Conservation (phyloP, 2,329 filamentous ascomycete genomes). For the Trichophaea hybrida region DNA sequence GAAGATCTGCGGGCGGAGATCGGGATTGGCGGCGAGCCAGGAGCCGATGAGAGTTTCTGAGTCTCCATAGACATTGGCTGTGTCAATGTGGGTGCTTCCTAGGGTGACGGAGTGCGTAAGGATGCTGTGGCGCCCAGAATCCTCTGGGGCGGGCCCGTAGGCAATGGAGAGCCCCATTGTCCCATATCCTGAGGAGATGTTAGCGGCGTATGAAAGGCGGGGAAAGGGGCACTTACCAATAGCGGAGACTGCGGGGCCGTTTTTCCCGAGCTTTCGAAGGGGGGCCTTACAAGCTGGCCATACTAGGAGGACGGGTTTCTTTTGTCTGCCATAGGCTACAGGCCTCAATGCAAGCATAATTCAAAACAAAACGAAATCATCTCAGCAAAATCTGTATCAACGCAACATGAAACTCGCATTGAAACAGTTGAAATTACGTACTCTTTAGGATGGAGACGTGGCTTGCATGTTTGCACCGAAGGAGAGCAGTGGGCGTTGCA, state of each 20-base stretch:
- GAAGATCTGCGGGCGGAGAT: conserved; percentile 38
- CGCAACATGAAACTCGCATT: no score
- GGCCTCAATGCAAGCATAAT: no score
- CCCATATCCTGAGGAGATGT: background rate
- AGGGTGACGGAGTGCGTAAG: conserved; percentile 40
- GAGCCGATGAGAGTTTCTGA: conserved; percentile 37
- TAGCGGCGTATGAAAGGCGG: background rate
- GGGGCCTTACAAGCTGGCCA: no score
- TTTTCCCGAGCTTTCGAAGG: conserved; percentile 36
- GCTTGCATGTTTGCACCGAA: no score
- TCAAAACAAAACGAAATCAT: no score
- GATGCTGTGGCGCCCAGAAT: conserved; percentile 38
- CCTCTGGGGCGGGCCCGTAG: conserved; percentile 35
- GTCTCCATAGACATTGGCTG: conserved; percentile 36
- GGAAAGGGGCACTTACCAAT: conserved; percentile 30
- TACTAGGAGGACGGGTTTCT: no score
- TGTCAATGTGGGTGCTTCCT: conserved; percentile 42
- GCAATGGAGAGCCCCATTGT: conserved; percentile 23
- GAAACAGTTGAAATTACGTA: no score
- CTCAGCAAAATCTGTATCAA: no score
- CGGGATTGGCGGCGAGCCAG: conserved; percentile 36
- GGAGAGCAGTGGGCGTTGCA: no score
- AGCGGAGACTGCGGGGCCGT: conserved; percentile 39
- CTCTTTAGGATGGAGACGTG: no score
- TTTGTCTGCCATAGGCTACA: no score